Evolutionary conservation across 1,284 basidiomycete species (phyloP).

Genomic region (Ceratobasidium sp.): DNA sequence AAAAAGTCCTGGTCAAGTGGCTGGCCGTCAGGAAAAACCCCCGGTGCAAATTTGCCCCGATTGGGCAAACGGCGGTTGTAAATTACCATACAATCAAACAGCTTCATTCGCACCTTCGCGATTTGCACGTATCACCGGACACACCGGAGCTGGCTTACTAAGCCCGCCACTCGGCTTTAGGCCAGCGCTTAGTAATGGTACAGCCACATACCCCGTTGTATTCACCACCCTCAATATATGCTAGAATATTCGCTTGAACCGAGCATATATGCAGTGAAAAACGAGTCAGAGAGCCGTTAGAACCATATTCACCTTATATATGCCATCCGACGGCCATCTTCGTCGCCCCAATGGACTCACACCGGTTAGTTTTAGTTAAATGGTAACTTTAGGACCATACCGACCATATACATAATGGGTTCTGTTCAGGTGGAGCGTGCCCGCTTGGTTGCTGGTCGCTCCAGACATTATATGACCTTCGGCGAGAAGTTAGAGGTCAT

Average conservation of each 20-base stretch:
- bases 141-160: slow-evolving; percentile 19
- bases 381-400: not conserved
- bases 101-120: not conserved
- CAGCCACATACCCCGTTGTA: not conserved
- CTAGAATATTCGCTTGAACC: slow-evolving; percentile 22
- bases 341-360: not conserved
- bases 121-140: slow-evolving; percentile 2
- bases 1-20: no score
- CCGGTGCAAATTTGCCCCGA: no score
- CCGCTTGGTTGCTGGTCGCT: not conserved
- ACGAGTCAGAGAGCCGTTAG: not conserved
- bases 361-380: not conserved
- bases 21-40: no score
- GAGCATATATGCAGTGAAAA: slow-evolving; percentile 8
- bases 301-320: not conserved
- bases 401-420: not conserved
- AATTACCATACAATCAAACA: no score
- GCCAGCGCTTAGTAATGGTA: not conserved
- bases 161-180: not conserved
- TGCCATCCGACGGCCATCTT: not conserved
- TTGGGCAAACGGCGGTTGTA: no score
- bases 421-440: not conserved
- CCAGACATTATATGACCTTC: slow-evolving; percentile 9
- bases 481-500: slow-evolving; percentile 19
- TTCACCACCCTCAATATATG: slow-evolving; percentile 22